Evolutionary conservation across 805 yeast genomes (phyloP), one percentile per base, ranked within the genome.

Genomic region (Suhomyces prunicola): DNA sequence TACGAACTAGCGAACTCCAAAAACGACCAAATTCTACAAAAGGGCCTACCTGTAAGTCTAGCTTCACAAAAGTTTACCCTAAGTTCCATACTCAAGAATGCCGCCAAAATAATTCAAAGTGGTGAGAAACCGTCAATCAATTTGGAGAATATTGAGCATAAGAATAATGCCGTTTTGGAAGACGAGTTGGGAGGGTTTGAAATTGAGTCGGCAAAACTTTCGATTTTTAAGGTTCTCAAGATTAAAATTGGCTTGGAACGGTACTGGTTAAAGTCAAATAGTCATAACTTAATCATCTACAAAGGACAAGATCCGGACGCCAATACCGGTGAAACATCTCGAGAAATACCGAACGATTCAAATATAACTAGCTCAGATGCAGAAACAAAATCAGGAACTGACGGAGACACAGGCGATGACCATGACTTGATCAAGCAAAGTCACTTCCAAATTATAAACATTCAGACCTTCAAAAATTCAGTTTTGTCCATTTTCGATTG

Each of bases 211-310:
- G 71, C 63, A 3, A 70, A 66, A 44, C 24, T 72, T 8, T 54
- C 69, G 1, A 57, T 74, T 2, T 61, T 59, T 51, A 73, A 70
- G 47, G 58, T 71, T 5, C 60, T 75, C 44, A 73, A 72, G 55
- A 61, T 74, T 27, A 65, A 68, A 10, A 65, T 70, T 22, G 71
- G 70, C 0, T 57, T 72, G 10, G 50, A 59, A 5, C 54, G 64
- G 13, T 71, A 59, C 49, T 75, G 78, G 78, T 56, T 73, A 42
- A 70, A 73, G 48, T 63, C 67, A 24, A 71, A 73, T 54, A 72
- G 78, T 36, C 77, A 73, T 54, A 70, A 69, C 55, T 57, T 76
- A 50, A 60, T 73, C 13, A 60, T 73, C 13, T 66, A 60, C 57
- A 73, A 66, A 50, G 58, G 61, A 39, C 56, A 59, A 35, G 60